Conservation (phyloP, 2,329 filamentous ascomycete species). For the Diaporthe velutina region DNA sequence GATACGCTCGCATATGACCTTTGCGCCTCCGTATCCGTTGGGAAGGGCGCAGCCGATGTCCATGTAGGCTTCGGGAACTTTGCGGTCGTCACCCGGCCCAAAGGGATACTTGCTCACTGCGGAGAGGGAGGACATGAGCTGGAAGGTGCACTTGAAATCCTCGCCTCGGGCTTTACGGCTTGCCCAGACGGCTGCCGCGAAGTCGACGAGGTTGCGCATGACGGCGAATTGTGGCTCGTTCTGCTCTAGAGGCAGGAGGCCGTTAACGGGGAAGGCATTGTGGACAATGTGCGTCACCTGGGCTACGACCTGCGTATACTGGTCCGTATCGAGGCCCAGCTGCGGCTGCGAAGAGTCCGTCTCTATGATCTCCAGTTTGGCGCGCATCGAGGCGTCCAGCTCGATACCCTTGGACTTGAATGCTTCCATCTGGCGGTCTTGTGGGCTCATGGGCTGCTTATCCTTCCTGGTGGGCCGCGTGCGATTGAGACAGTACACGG, state of each 20-base stretch:
- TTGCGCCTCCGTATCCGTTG: too few species aligned
- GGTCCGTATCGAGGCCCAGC: conserved; percentile 55
- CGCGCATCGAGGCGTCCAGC: conserved; percentile 7
- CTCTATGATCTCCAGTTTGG: conserved; percentile 57
- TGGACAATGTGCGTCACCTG: conserved; percentile 64
- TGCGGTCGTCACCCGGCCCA: too few species aligned
- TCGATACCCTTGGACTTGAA: conserved; percentile 34
- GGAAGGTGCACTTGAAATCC: conserved; percentile 48
- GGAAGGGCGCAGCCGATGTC: too few species aligned
- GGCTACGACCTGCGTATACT: conserved; percentile 54
- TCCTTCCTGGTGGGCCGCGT: too few species aligned
- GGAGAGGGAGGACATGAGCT: conserved; percentile 53
- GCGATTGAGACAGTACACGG: conserved; percentile 61
- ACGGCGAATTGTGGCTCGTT: conserved; percentile 57
- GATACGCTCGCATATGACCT: too few species aligned
- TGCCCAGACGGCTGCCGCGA: conserved; percentile 48
- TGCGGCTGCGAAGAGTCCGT: conserved; percentile 55
- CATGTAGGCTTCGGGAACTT: too few species aligned
- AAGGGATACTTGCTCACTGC: too few species aligned
- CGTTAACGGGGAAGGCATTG: conserved; percentile 65
- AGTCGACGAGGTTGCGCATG: conserved; percentile 59
- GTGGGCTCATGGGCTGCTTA: conserved; percentile 41
- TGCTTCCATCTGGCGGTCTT: conserved; percentile 51
- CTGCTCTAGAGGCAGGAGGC: conserved; percentile 50
- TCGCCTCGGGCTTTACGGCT: not conserved